These are phyloP conservation scores for Monotropa hypopitys DNA, from an alignment of 179 eudicot species.

Conservation along the genomic window DNA sequence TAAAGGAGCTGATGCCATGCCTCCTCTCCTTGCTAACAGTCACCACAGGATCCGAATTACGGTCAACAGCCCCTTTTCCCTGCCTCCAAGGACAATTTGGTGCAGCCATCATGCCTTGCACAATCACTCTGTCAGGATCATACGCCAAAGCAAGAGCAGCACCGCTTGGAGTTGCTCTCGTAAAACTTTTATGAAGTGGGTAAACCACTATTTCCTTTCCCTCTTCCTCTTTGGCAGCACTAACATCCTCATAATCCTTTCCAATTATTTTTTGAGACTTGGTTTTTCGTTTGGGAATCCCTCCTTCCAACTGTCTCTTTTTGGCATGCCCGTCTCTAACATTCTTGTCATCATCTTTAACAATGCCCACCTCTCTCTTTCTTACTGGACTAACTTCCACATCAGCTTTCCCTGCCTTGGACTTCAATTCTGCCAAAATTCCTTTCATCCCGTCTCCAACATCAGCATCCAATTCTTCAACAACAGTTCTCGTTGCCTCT, in stretches of 20 bases:
- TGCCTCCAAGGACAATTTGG: conserved; percentile 19
- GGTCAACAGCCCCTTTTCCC: conserved; percentile 11
- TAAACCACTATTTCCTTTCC: no score
- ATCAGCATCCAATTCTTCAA: background rate
- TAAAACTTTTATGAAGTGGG: no score
- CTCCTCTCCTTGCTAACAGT: conserved; percentile 18
- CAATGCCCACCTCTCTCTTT: background rate
- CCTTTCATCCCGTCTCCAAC: background rate
- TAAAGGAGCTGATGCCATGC: background rate
- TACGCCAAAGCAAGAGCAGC: conserved; percentile 7
- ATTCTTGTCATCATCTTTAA: background rate
- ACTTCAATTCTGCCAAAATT: background rate
- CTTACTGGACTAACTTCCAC: background rate
- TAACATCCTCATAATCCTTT: background rate
- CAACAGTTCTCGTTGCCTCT: background rate
- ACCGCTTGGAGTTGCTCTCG: background rate
- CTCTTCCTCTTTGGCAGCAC: no score
- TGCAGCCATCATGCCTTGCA: conserved; percentile 36
- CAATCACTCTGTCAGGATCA: conserved; percentile 16
- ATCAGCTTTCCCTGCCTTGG: background rate
- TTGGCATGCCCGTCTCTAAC: conserved; percentile 5
- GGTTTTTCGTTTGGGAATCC: conserved; percentile 1
- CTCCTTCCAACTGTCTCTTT: conserved; percentile 11
- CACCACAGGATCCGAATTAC: background rate
- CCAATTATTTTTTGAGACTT: background rate